phyloP scores from a whole-genome alignment of 768 basidiomycete species.

The Suillus spraguei region DNA sequence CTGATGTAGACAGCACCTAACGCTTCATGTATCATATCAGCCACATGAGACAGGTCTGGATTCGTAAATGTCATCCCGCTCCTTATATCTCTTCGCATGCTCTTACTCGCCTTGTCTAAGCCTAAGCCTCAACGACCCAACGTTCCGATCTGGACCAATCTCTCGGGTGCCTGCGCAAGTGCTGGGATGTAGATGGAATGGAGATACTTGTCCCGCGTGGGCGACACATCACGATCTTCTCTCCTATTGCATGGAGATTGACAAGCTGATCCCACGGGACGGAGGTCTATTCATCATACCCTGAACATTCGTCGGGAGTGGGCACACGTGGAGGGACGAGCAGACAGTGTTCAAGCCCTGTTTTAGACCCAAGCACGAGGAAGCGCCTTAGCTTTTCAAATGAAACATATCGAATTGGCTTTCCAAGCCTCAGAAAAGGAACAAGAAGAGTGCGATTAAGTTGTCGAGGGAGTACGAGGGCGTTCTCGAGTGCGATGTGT shows the following conservation, averaged over 20 bases:
- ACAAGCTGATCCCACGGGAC: constrained; percentile 74
- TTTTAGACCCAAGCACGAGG: constrained; percentile 52
- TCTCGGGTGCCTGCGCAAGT: too few species aligned
- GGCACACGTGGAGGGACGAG: constrained; percentile 35
- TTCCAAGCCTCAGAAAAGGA: constrained; percentile 74
- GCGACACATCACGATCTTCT: constrained; percentile 19
- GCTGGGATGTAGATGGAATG: constrained; percentile 40
- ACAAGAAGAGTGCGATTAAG: constrained; percentile 79
- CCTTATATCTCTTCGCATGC: too few species aligned
- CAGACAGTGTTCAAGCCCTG: constrained; percentile 54
- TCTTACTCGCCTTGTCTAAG: too few species aligned
- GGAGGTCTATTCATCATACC: constrained; percentile 50
- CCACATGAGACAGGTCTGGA: constrained; percentile 43
- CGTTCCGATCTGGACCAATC: too few species aligned
- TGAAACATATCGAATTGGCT: constrained; percentile 59
- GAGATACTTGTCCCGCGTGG: constrained; percentile 40
- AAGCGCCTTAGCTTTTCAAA: constrained; percentile 50
- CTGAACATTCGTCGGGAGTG: constrained; percentile 53
- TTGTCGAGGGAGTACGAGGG: constrained; percentile 64
- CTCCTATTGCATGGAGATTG: constrained; percentile 40
- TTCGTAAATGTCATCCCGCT: constrained; percentile 31
- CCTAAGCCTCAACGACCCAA: too few species aligned
- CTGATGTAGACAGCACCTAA: constrained; percentile 57
- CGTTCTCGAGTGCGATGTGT: constrained; percentile 85
- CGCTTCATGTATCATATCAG: constrained; percentile 44